These are phyloP conservation scores for Pulveroboletus sp. DNA, from an alignment of 768 basidiomycete genomes.

Conservation along the genomic window DNA sequence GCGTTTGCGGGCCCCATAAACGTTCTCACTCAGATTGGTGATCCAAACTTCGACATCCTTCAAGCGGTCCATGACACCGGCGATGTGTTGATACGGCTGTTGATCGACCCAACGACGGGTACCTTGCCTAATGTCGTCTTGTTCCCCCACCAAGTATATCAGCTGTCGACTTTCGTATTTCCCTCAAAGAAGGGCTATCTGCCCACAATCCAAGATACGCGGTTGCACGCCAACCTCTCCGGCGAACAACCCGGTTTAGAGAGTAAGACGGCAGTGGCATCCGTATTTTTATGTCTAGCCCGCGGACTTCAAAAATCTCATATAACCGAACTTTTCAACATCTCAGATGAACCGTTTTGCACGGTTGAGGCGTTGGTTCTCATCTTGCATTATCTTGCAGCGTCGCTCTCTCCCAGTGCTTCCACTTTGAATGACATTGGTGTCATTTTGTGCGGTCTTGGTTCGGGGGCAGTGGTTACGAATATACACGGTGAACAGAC, in stretches of 20 bases:
- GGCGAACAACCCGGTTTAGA: conserved; percentile 23
- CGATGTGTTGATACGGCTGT: conserved; percentile 28
- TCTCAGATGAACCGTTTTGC: conserved; percentile 26
- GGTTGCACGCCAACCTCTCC: conserved; percentile 22
- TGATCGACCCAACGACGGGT: conserved; percentile 34
- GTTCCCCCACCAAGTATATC: conserved; percentile 36
- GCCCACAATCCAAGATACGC: conserved; percentile 29
- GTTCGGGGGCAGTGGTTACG: conserved; percentile 17
- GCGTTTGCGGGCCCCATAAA: conserved; percentile 20
- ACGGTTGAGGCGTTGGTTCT: conserved; percentile 37
- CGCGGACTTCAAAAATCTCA: conserved; percentile 38
- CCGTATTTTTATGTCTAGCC: conserved; percentile 42
- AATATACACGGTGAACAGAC: conserved; percentile 17
- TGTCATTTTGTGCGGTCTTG: conserved; percentile 40
- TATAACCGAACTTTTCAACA: conserved; percentile 20
- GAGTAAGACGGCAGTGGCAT: conserved; percentile 33
- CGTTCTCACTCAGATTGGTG: conserved; percentile 23
- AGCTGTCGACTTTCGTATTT: conserved; percentile 36
- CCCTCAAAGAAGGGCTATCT: conserved; percentile 30
- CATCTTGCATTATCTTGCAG: conserved; percentile 44
- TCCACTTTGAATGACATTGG: conserved; percentile 49
- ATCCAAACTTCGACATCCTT: conserved; percentile 35
- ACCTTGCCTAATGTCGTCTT: conserved; percentile 40
- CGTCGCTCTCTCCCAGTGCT: conserved; percentile 40
- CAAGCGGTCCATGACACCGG: conserved; percentile 32